These are phyloP conservation scores for Curvularia sp. DNA, from an alignment of 2,329 filamentous ascomycete species.

Conservation along the genomic window DNA sequence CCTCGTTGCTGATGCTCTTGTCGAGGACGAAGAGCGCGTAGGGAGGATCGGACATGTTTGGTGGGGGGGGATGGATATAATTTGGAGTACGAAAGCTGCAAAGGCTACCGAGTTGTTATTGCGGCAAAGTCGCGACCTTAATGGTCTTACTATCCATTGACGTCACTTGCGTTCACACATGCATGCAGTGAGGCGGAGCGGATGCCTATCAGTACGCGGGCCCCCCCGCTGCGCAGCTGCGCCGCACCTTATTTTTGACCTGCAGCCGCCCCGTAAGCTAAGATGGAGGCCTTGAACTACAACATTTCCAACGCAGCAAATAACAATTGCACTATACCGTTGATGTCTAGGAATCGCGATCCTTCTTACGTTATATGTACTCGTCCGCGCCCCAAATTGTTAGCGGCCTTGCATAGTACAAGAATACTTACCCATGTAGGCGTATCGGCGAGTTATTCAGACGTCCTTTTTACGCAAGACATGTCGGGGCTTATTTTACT, in stretches of 20 bases:
- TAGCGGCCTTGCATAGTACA: not conserved
- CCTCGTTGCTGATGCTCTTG: constrained; percentile 15
- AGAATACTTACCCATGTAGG: not conserved
- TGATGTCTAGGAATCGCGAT: not conserved
- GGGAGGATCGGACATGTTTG: constrained; percentile 6
- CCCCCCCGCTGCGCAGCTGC: not conserved
- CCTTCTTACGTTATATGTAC: not conserved
- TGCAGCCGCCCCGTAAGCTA: not conserved
- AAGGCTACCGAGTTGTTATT: not conserved
- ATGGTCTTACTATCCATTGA: not conserved
- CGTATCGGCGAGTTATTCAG: not conserved
- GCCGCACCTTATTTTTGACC: constrained; percentile 1
- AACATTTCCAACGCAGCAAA: not conserved
- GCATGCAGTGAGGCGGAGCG: constrained; percentile 1
- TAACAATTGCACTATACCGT: not conserved
- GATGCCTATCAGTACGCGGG: not conserved
- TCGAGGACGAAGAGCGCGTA: constrained; percentile 21
- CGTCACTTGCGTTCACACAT: not conserved
- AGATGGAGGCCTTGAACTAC: not conserved
- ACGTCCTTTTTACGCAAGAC: not conserved
- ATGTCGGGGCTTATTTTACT: not conserved
- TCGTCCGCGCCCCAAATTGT: not conserved
- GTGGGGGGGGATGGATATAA: not conserved
- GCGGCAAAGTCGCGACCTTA: not conserved
- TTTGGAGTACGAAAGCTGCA: constrained; percentile 1